phyloP scores from a whole-genome alignment of 1,284 basidiomycete species.

The Athelia psychrophila region DNA sequence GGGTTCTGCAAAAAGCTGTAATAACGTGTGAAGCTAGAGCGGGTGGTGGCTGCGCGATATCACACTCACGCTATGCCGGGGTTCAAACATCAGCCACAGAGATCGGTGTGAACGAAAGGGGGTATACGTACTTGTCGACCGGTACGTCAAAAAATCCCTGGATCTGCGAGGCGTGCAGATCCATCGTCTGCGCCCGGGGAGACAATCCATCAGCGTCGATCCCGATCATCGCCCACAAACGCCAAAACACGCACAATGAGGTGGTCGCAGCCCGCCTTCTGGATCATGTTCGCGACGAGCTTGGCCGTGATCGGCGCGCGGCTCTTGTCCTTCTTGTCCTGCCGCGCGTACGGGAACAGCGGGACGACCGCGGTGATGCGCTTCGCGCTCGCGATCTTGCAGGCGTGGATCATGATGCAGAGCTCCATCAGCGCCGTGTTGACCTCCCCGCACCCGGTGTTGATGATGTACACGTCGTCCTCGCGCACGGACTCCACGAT shows the following conservation, averaged over 20 bases:
- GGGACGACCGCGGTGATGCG: conserved; percentile 96
- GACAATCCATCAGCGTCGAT: conserved; percentile 4
- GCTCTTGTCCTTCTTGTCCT: conserved; percentile 99
- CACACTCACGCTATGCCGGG: conserved; percentile 43
- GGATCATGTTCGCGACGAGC: conserved; percentile 98
- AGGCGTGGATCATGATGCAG: conserved; percentile 99
- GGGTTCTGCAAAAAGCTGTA: conserved; percentile 94
- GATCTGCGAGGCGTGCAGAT: conserved; percentile 96
- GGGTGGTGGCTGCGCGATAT: conserved; percentile 8
- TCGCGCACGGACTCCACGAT: conserved; percentile 96
- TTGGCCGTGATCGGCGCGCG: conserved; percentile 98
- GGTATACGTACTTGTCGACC: conserved; percentile 89
- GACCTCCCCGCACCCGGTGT: conserved; percentile 85
- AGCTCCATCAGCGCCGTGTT: conserved; percentile 94
- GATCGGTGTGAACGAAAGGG: conserved; percentile 7
- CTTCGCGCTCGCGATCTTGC: conserved; percentile 95
- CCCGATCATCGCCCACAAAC: no score
- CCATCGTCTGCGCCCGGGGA: conserved; percentile 87
- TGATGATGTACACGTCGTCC: conserved; percentile 99
- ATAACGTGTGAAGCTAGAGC: conserved; percentile 23
- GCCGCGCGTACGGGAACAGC: conserved; percentile 91
- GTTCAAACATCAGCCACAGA: conserved; percentile 18
- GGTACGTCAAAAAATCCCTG: conserved; percentile 99
- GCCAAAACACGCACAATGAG: conserved; percentile 96
- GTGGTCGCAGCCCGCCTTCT: conserved; percentile 97